Base-by-base conservation (phyloP, 352 stramenopile genomes). In the Globisporangium lucens region DNA sequence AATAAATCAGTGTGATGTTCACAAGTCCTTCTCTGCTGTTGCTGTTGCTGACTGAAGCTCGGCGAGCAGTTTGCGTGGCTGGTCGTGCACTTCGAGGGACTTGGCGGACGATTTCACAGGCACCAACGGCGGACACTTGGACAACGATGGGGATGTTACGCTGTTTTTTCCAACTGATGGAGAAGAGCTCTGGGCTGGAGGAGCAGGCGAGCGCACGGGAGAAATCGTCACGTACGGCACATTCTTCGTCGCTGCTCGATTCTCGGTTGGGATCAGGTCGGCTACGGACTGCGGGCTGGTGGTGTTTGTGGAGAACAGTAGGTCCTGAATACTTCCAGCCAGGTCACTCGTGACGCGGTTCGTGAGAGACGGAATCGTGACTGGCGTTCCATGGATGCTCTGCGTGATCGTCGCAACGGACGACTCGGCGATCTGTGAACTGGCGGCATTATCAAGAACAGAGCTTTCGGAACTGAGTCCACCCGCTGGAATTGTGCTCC, bases 251-350 rank as follows among this genome's bases (percentile, higher is more conserved):
- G 46, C n/a, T 24, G 41, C 38, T 13, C 66, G 66, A 6, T 60
- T 68, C 46, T 72, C 67, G 36, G 36, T n/a, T 4, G 62, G 12
- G 13, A 67, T 36, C 22, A 72, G 33, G 3, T 88, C 77, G 5
- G 78, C 74, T 9, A 94, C 85, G 7, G 80, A 91, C 73, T 94
- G 87, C 22, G 87, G 85, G 56, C 85, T 93, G 35, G 89, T 87
- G 1, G 77, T 77, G 47, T 70, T 82, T 47, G 63, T 77, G 0
- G 73, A 81, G 57, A 93, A 75, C 10, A 93, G 64, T 46, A 89
- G 62, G n/a, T 92, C 78, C 69, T 91, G 79, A 35, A 91, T 82
- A 27, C 75, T 89, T 41, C 78, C 77, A 35, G 75, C 79, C 22
- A 80, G 69, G 22, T 79, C 76, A 12, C 66, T 70, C 2, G 71